Base-by-base conservation (phyloP, 768 basidiomycete species). In the Panellus pusillus region DNA sequence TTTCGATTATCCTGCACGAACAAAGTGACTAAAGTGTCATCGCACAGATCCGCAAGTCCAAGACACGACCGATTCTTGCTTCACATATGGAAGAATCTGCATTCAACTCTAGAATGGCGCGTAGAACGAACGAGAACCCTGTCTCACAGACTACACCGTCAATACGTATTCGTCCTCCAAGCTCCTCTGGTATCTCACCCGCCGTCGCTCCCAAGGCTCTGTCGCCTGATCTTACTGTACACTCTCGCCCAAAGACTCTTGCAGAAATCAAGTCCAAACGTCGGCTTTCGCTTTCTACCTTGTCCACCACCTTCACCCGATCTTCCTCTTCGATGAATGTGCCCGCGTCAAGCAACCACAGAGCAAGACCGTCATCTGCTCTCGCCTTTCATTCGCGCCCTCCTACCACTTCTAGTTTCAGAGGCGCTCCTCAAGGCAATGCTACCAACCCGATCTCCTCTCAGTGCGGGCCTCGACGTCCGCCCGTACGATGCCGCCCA, bases 201-300 rank as follows among this genome's bases (percentile, higher is more conserved):
- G 7, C 47, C 19, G 9, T 24, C 35, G 14, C 35, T 44, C 32
- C 45, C 13, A 55, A 56, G 37, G 29, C 44, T 9, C 54, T 49
- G 52, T 44, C 68, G 61, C 55, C 68, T 63, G 28, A 70, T 65
- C 49, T 70, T 66, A 28, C 57, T 24, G 20, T 42, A 20, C 61
- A 62, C 47, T 51, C 58, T 17, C 57, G 54, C 41, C 59, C 59
- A 19, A 58, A 54, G 43, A 55, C 61, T 35, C 60, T 72, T 4
- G 61, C 67, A 48, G 70, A 74, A 62, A 72, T 73, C 47, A 71
- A 70, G 58, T 68, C 69, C 46, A 72, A 65, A 53, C 68, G 72
- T 37, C 69, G 70, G 31, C 65, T 74, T 41, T 74, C 74, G 13
- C 65, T 74, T 49, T 68, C 72, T 41, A 55, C 62, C 36, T 45